Conservation (phyloP, 2,329 filamentous ascomycete species). For the Colletotrichum spinosum region DNA sequence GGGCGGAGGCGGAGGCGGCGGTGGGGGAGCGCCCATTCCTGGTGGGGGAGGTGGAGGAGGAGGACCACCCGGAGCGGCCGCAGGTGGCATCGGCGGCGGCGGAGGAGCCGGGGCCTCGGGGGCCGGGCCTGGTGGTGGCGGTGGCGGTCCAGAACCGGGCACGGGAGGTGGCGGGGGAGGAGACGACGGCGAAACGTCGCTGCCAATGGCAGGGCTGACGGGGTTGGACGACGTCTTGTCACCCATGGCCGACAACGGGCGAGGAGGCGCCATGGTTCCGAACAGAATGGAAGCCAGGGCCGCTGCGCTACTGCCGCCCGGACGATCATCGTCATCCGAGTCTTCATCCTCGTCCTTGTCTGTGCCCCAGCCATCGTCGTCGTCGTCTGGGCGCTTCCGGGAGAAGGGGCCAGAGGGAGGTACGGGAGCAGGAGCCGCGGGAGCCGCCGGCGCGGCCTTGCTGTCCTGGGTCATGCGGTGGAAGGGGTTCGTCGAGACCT, state of each 20-base stretch:
- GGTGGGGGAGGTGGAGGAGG: conserved; percentile 58
- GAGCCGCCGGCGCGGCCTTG: conserved; percentile 52
- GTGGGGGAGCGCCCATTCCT: conserved; percentile 49
- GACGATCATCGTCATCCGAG: conserved; percentile 80
- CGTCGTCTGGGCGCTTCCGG: conserved; percentile 71
- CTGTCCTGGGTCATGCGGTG: conserved; percentile 81
- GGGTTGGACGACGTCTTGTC: conserved; percentile 67
- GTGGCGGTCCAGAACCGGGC: conserved; percentile 45
- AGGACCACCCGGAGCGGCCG: conserved; percentile 46
- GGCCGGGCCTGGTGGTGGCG: conserved; percentile 42
- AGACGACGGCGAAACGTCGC: conserved; percentile 49
- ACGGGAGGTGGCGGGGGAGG: conserved; percentile 45
- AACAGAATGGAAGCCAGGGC: conserved; percentile 95
- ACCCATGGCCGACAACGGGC: conserved; percentile 86
- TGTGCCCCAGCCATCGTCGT: conserved; percentile 85
- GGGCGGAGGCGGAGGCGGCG: conserved; percentile 58
- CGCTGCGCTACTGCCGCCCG: conserved; percentile 85
- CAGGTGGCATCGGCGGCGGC: conserved; percentile 47
- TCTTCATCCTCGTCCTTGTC: conserved; percentile 71
- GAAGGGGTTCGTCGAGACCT: conserved; percentile 94
- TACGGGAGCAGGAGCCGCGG: conserved; percentile 47
- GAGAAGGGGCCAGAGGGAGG: conserved; percentile 63
- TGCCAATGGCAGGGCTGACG: conserved; percentile 53
- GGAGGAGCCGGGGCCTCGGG: conserved; percentile 43
- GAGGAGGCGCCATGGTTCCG: conserved; percentile 94